Evolutionary conservation across 2,329 filamentous ascomycete genomes (phyloP).

Genomic region (Hypoxylon sp.): DNA sequence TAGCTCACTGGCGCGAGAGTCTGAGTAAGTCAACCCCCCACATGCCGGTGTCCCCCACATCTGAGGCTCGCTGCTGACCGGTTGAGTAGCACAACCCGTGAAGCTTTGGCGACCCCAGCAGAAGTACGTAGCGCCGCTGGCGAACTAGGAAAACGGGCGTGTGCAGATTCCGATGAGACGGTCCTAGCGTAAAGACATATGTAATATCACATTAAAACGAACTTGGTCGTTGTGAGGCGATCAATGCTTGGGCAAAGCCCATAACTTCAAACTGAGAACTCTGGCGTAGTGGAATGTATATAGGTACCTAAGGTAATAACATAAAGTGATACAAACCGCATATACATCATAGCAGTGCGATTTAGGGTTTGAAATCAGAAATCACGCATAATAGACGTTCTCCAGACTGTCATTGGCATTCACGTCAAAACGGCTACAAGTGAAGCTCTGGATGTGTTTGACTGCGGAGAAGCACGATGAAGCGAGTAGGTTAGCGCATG

Average conservation of each 20-base stretch:
- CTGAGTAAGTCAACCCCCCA: slow-evolving; percentile 43
- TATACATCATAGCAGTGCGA: background rate
- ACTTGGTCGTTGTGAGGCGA: background rate
- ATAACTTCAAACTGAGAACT: slow-evolving; percentile 10
- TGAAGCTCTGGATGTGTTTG: background rate
- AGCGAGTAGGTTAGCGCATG: slow-evolving; percentile 1
- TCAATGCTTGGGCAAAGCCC: background rate
- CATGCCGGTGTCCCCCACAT: slow-evolving; percentile 12
- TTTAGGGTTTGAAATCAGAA: background rate
- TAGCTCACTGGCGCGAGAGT: slow-evolving; percentile 55
- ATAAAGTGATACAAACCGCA: slow-evolving; percentile 5
- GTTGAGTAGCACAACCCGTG: slow-evolving; percentile 47
- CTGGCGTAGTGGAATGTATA: slow-evolving; percentile 17
- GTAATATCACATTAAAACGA: slow-evolving; percentile 14
- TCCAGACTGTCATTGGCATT: background rate
- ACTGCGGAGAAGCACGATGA: background rate
- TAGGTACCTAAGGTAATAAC: slow-evolving; percentile 23
- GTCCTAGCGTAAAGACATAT: background rate
- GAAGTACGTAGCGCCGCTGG: slow-evolving; percentile 48
- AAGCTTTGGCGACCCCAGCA: slow-evolving; percentile 53
- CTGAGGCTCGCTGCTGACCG: slow-evolving; percentile 22
- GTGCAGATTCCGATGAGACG: background rate
- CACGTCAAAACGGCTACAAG: background rate
- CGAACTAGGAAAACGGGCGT: slow-evolving; percentile 37
- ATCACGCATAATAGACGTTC: background rate